Evolutionary conservation across 2,329 filamentous ascomycete genomes (phyloP).

Genomic region (Penicillium psychrosexuale): DNA sequence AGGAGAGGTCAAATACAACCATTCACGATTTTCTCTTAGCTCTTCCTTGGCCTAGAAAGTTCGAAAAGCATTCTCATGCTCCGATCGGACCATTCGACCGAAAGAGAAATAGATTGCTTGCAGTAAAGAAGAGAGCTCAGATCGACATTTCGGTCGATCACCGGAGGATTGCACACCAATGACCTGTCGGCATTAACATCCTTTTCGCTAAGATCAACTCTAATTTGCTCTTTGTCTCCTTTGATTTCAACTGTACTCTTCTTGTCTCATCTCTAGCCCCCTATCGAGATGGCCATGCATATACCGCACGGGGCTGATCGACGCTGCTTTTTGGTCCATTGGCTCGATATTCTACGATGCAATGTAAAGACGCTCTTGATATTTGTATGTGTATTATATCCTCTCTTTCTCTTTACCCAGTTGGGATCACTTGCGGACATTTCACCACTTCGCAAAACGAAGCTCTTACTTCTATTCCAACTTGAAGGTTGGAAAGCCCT

Average conservation of each 20-base stretch:
- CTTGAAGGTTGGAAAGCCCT: no score
- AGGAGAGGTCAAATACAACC: neutral
- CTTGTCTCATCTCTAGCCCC: neutral
- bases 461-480: neutral
- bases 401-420: neutral
- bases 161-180: slow-evolving; percentile 33
- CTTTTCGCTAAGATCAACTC: slow-evolving; percentile 22
- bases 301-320: neutral
- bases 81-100: slow-evolving; percentile 13
- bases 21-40: neutral
- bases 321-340: slow-evolving; percentile 18
- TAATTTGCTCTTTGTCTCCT: slow-evolving; percentile 11
- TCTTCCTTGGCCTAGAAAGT: neutral
- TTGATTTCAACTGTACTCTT: neutral
- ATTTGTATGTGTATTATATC: neutral
- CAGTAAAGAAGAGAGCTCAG: slow-evolving; percentile 14
- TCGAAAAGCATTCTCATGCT: slow-evolving; percentile 9
- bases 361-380: neutral
- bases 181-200: slow-evolving; percentile 24
- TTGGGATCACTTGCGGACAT: neutral
- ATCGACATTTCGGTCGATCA: slow-evolving; percentile 36
- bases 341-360: slow-evolving; percentile 30
- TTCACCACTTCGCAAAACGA: neutral
- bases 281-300: neutral
- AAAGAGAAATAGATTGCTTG: slow-evolving; percentile 1